A percentile compares a stretch with the other conserved stretches of the same genome.
These are phyloP conservation scores for Rhamnella rubrinervis DNA, from an alignment of 331 rosid genomes.

Conservation along the genomic window DNA sequence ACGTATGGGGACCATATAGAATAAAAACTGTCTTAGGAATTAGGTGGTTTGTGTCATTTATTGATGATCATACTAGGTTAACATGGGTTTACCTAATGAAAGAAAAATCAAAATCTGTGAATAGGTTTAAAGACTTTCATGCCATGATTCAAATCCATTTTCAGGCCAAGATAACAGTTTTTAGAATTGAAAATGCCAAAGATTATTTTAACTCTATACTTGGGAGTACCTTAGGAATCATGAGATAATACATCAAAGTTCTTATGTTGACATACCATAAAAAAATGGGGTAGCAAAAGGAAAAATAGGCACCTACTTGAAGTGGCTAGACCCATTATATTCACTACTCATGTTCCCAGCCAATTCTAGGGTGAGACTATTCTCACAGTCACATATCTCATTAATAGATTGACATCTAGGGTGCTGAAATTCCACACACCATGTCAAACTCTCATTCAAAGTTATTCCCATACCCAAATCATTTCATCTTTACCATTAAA, in stretches of 20 bases:
- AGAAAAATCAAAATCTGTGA: no score
- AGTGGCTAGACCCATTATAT: neutral
- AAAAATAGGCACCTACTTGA: neutral
- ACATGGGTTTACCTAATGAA: no score
- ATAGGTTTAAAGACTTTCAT: neutral
- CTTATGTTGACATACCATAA: no score
- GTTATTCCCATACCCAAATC: neutral
- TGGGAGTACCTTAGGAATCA: neutral
- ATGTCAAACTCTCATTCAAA: neutral
- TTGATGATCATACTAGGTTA: no score
- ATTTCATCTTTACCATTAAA: neutral
- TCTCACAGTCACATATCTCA: neutral
- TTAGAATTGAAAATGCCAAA: neutral
- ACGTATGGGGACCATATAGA: no score
- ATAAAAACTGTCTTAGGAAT: no score
- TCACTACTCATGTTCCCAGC: neutral
- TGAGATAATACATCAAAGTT: neutral
- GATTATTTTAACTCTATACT: no score
- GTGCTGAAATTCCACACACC: neutral
- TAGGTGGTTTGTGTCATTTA: no score
- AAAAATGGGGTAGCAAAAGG: neutral
- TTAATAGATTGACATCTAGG: neutral
- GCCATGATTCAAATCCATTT: neutral
- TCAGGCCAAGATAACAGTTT: neutral
- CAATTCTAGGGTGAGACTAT: neutral